These are phyloP conservation scores for Microstegium vimineum DNA, from an alignment of 176 grass and related monocot species.

Conservation along the genomic window DNA sequence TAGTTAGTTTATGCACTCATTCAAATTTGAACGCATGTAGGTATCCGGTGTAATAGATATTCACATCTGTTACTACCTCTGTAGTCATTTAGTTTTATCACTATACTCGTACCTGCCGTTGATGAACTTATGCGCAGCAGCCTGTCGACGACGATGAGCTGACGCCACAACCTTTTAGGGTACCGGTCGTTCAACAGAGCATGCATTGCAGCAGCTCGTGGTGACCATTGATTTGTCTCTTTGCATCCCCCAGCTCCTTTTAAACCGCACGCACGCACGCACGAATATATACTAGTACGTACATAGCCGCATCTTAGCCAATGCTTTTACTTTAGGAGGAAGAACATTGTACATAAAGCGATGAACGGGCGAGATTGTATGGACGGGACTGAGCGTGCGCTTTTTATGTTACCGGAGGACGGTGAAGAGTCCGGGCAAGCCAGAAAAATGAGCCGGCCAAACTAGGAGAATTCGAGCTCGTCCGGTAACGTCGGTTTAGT, in stretches of 20 bases:
- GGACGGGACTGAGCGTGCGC: not conserved
- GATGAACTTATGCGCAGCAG: too few species aligned
- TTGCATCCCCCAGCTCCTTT: not conserved
- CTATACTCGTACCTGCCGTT: too few species aligned
- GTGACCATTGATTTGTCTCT: not conserved
- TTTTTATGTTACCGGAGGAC: conserved; percentile 12
- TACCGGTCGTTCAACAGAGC: not conserved
- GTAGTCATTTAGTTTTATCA: too few species aligned
- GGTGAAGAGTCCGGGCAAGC: not conserved
- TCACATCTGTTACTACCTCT: too few species aligned
- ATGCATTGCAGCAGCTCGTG: not conserved
- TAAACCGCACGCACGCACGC: not conserved
- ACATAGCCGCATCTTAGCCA: not conserved
- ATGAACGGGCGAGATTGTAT: not conserved
- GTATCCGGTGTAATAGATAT: too few species aligned
- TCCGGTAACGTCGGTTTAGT: not conserved
- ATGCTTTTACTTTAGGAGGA: not conserved
- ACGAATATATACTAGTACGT: too few species aligned
- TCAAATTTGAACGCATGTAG: too few species aligned
- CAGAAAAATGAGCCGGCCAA: not conserved
- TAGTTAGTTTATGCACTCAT: too few species aligned
- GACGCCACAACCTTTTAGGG: conserved; percentile 21
- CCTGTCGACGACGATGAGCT: not conserved
- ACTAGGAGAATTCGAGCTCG: not conserved
- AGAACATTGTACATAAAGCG: not conserved